phyloP scores from a whole-genome alignment of 768 basidiomycete genomes.

The Lactifluus rugatus region DNA sequence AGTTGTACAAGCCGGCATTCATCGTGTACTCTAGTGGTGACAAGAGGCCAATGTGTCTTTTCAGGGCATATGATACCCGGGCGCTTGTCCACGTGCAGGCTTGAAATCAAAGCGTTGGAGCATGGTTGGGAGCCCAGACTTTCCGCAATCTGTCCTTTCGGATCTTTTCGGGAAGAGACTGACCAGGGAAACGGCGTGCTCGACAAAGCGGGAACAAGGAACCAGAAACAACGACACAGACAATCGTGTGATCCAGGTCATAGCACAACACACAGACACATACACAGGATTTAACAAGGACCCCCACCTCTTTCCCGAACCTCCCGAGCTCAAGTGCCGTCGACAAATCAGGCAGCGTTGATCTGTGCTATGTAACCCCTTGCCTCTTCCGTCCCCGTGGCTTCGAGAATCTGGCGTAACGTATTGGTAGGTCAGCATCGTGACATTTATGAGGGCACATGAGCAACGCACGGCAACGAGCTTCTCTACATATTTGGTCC shows the following conservation, averaged over 20 bases:
- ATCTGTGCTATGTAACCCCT: conserved; percentile 51
- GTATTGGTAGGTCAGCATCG: conserved; percentile 11
- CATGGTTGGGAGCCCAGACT: neutral
- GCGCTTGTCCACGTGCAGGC: neutral
- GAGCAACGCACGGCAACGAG: conserved; percentile 49
- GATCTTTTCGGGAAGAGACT: neutral
- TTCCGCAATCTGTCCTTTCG: neutral
- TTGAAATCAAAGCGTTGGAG: conserved; percentile 9
- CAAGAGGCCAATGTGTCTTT: neutral
- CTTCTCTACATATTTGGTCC: conserved; percentile 62
- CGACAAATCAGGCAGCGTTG: conserved; percentile 35
- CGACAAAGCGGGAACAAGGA: conserved; percentile 3
- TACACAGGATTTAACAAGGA: neutral
- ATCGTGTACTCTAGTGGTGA: neutral
- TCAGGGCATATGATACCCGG: neutral
- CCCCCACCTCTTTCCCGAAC: neutral
- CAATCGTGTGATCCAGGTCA: neutral
- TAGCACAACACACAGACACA: neutral
- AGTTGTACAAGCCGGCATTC: neutral
- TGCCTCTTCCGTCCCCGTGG: conserved; percentile 39
- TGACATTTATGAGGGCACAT: neutral
- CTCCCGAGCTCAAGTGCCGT: neutral
- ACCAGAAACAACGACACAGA: neutral
- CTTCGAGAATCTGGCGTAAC: conserved; percentile 45
- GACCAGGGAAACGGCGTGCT: conserved; percentile 6